phyloP scores from a whole-genome alignment of 2,329 filamentous ascomycete species.

The Microcyclosporella mali region DNA sequence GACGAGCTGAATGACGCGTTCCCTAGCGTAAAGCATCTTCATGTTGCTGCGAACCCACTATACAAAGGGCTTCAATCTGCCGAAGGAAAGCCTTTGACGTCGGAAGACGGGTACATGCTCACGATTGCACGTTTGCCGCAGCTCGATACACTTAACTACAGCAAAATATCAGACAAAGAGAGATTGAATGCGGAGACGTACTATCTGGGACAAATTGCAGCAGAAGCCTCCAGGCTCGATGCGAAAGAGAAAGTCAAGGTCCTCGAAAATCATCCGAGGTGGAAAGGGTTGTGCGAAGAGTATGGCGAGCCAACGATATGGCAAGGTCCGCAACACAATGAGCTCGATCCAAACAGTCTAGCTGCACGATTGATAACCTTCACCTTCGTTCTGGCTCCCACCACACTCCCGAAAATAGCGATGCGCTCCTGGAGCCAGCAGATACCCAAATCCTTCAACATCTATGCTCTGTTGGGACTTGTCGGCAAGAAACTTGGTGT shows the following conservation, averaged over 20 bases:
- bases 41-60: slow-evolving; percentile 80
- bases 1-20: slow-evolving; percentile 61
- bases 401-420: slow-evolving; percentile 8
- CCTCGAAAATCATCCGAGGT: slow-evolving; percentile 62
- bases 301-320: slow-evolving; percentile 65
- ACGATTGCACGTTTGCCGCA: slow-evolving; percentile 67
- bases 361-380: slow-evolving; percentile 67
- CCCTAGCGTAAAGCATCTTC: slow-evolving; percentile 67
- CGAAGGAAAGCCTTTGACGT: slow-evolving; percentile 41
- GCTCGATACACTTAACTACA: slow-evolving; percentile 68
- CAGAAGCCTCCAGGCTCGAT: slow-evolving; percentile 60
- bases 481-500: slow-evolving; percentile 65
- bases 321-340: slow-evolving; percentile 12
- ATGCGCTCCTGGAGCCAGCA: slow-evolving; percentile 32
- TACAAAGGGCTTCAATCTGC: slow-evolving; percentile 53
- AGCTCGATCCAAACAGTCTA: slow-evolving; percentile 68
- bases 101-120: slow-evolving; percentile 85
- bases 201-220: slow-evolving; percentile 78
- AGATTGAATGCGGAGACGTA: slow-evolving; percentile 86
- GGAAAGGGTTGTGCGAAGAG: slow-evolving; percentile 63
- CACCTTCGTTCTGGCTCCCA: slow-evolving; percentile 49
- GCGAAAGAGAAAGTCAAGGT: slow-evolving; percentile 48
- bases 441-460: slow-evolving; percentile 69
- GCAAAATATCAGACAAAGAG: slow-evolving; percentile 61
- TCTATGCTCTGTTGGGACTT: slow-evolving; percentile 75